These are phyloP conservation scores for Catharanthus roseus DNA, from an alignment of 257 asterid species.

Conservation along the genomic window DNA sequence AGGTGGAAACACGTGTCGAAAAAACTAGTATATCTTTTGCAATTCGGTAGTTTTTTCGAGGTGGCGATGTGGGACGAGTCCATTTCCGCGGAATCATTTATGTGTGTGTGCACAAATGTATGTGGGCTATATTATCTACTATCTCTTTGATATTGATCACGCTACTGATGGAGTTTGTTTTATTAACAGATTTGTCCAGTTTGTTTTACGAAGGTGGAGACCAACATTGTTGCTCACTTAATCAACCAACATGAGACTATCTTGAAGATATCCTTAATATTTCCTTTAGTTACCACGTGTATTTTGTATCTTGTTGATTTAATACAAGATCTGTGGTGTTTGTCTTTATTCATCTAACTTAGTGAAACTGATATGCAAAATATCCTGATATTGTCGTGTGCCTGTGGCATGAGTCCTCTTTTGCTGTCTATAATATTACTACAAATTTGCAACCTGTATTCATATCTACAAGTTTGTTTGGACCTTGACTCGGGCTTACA, in stretches of 20 bases:
- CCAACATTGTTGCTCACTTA: slow-evolving; percentile 82
- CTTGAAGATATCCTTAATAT: slow-evolving; percentile 79
- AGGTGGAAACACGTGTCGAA: neutral
- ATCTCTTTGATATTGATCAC: slow-evolving; percentile 1
- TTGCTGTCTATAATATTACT: neutral
- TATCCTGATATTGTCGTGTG: neutral
- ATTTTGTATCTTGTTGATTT: slow-evolving; percentile 8
- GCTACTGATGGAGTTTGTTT: slow-evolving; percentile 17
- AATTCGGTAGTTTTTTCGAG: neutral
- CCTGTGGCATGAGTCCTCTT: neutral
- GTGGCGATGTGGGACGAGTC: neutral
- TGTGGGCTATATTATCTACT: neutral
- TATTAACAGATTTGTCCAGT: slow-evolving; percentile 85
- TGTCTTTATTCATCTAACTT: neutral
- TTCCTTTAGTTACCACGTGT: neutral
- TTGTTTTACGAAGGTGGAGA: slow-evolving; percentile 61
- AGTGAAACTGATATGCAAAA: neutral
- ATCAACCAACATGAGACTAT: slow-evolving; percentile 70
- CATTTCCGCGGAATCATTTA: neutral
- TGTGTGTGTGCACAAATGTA: neutral
- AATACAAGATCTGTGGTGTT: neutral
- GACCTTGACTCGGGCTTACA: slow-evolving; percentile 51
- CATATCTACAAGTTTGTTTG: slow-evolving; percentile 22
- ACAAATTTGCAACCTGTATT: neutral
- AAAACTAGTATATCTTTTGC: neutral